Percentiles rank a stretch among this genome's conserved stretches.
These are phyloP conservation scores for Metarhizium robertsii DNA, from an alignment of 2,329 filamentous ascomycete species.

Conservation along the genomic window DNA sequence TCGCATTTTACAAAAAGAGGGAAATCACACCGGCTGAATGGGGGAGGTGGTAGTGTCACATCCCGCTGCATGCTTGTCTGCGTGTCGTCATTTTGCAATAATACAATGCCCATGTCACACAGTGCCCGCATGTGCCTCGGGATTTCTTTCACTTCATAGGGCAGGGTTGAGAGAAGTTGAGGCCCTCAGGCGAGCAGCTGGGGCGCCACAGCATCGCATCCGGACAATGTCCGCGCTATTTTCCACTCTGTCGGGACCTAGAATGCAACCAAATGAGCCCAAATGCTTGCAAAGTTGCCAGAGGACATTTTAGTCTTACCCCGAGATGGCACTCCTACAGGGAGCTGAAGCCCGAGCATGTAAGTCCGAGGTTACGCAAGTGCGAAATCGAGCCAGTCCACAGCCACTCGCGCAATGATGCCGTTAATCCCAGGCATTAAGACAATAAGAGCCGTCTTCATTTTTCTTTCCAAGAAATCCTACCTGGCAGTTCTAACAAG, in stretches of 20 bases:
- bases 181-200: neutral
- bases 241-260: conserved; percentile 1
- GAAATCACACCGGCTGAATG: neutral
- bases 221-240: conserved; percentile 2
- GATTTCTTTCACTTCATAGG: neutral
- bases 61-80: neutral
- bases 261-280: neutral
- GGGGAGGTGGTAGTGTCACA: neutral
- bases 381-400: too few relatives aligned
- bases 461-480: neutral
- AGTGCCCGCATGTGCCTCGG: neutral
- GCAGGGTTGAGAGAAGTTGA: too few relatives aligned
- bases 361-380: too few relatives aligned
- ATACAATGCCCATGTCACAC: neutral
- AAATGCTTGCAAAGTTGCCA: neutral
- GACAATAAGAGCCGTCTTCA: neutral
- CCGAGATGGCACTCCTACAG: neutral
- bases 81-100: neutral
- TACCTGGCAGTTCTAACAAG: neutral
- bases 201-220: neutral
- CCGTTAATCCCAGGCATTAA: neutral
- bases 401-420: neutral
- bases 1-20: neutral
- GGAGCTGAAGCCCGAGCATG: neutral
- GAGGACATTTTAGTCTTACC: neutral